These are phyloP conservation scores for Codiaeum variegatum DNA, from an alignment of 441 rosid species.

Conservation along the genomic window DNA sequence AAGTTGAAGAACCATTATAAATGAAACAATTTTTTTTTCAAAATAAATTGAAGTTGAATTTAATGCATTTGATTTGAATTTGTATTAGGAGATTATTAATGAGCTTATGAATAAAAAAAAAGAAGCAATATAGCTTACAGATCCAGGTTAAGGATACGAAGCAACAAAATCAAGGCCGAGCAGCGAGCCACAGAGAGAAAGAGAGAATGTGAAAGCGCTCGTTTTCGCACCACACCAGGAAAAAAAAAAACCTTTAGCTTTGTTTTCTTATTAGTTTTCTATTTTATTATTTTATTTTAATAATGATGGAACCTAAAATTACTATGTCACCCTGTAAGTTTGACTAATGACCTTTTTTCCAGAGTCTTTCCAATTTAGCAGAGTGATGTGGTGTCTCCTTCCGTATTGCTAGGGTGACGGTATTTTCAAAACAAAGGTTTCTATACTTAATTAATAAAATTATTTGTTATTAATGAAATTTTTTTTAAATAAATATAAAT, in stretches of 20 bases:
- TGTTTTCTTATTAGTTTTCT: neutral
- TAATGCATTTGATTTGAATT: neutral
- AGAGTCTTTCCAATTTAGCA: too few species aligned
- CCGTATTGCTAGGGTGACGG: too few species aligned
- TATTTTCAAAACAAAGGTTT: too few species aligned
- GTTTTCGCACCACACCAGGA: slow-evolving; percentile 35
- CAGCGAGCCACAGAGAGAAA: slow-evolving; percentile 5
- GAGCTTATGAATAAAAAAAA: neutral
- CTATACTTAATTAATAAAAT: too few species aligned
- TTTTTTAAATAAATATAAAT: too few species aligned
- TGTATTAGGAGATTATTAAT: neutral
- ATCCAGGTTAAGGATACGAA: slow-evolving; percentile 20
- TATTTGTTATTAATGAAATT: too few species aligned
- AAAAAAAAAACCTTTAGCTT: slow-evolving; percentile 12
- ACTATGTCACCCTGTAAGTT: neutral
- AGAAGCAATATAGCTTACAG: slow-evolving; percentile 29
- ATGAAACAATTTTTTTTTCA: too few species aligned
- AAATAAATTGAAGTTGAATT: slow-evolving; percentile 5
- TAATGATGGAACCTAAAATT: neutral
- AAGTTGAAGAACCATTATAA: slow-evolving; percentile 15
- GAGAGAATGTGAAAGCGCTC: slow-evolving; percentile 18
- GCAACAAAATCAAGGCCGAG: neutral
- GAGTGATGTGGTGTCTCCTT: too few species aligned
- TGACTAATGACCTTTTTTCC: slow-evolving; percentile 1
- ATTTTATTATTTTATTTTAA: neutral